A percentile compares a stretch with the other conserved stretches of the same genome.
These are phyloP conservation scores for Pseudopithomyces chartarum DNA, from an alignment of 2,329 filamentous ascomycete genomes.

Conservation along the genomic window DNA sequence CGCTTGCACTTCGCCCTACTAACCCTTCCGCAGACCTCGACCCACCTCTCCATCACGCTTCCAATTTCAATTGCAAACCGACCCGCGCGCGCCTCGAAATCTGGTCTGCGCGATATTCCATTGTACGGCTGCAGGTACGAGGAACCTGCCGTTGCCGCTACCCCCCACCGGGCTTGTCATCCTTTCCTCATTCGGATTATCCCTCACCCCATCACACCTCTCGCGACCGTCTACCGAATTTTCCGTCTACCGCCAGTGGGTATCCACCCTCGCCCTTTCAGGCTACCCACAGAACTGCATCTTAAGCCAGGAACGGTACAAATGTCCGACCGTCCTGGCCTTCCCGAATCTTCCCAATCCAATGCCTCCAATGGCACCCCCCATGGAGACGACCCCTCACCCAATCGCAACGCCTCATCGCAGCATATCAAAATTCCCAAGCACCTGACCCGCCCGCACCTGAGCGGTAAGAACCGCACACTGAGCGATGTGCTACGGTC, in stretches of 20 bases:
- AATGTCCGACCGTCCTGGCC: conserved; percentile 11
- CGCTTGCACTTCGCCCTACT: background rate
- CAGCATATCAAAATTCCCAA: conserved; percentile 40
- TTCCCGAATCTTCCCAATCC: background rate
- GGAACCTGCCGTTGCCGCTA: background rate
- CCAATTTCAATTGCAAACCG: background rate
- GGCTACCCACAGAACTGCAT: conserved; percentile 2
- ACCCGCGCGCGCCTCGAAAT: background rate
- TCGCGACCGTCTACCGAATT: background rate
- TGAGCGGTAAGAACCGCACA: conserved; percentile 37
- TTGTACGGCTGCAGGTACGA: background rate
- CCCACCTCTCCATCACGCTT: background rate
- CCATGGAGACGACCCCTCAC: conserved; percentile 27
- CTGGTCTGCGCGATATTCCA: background rate
- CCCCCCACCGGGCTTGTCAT: background rate
- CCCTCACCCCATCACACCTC: background rate
- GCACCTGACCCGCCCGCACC: conserved; percentile 39
- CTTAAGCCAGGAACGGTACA: background rate
- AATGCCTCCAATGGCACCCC: conserved; percentile 23
- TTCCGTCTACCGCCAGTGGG: background rate
- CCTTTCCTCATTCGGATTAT: background rate
- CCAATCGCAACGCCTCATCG: conserved; percentile 13
- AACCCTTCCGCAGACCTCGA: background rate
- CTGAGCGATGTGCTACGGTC: conserved; percentile 45
- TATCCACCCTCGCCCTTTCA: conserved; percentile 1